Evolutionary conservation across 164 flowering plant species (phyloP), one percentile per base, ranked within the genome.

Genomic region (Hamamelis virginiana): DNA sequence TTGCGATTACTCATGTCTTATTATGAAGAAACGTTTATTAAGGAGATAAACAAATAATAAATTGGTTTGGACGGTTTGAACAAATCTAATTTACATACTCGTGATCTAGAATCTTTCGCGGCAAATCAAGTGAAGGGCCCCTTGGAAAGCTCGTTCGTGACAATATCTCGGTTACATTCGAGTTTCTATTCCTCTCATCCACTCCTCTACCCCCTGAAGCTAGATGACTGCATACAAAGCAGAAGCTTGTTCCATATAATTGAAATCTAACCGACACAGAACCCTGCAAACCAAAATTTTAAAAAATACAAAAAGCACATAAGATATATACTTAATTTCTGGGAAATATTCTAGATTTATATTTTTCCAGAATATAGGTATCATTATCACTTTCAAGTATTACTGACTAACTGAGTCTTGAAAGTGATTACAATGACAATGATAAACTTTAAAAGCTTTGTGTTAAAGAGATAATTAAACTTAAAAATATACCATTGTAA

Each of bases 161-260:
- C 11, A 88, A 55, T 38, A 90, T 90, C 45, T 88, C 87, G 0
- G 78, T 58, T 1, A 70, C 88, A 53, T 88, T 79, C 0, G 86
- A 76, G 70, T 90, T 90, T 71, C 96, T 79, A 4, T 71, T 68
- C 57, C 65, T 76, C 64, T 84, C 84, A 69, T 88, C 91, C 13
- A 85, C 86, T 64, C 83, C 82, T 80, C 82, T 80, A 11, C 86
- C 86, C 8, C 96, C 96, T 0, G 96, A 90, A 38, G 92, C 92
- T 64, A 90, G 72, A 81, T 90, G 96, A 33, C 80, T 64, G 78
- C 96, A 90, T 27, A 90, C 85, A 70, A 90, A 88, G 87, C 96
- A 90, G 80, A 90, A 88, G 84, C 92, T 88, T 47, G 88, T 88
- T 75, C 82, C 86, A 68, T 84, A 86, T 68, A 90, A 72, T 41